Base-by-base conservation (phyloP, 2,329 filamentous ascomycete genomes). In the Pseudogymnoascus sp. region DNA sequence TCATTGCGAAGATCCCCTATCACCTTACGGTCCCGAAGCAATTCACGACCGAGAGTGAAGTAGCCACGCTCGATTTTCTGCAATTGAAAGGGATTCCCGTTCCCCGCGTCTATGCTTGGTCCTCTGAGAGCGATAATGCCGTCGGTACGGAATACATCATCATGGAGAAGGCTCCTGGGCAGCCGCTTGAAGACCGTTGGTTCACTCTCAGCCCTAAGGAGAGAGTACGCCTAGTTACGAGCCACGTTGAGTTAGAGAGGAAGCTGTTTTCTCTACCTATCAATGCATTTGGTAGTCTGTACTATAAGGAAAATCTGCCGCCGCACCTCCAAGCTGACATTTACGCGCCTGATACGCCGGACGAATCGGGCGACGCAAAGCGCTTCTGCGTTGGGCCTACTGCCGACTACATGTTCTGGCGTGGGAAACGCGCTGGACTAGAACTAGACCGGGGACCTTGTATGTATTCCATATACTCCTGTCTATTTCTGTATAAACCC, bases 21-120 rank as follows among this genome's bases (percentile, higher is more conserved):
- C 66, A 60, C 2, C 59, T 63, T 22, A 60, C 66, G 4, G 63
- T 65, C 5, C 53, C 26, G 1, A 50, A 50, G 38, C 61, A 64
- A 46, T 67, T 61, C 33, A 63, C 63, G 1, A 66, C 60, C 1
- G 66, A 65, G 3, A 65, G 63, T 28, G 66, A 67, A 56, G 65
- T 66, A n/a, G 66, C 66, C 5, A 68, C 46, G 19, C 65, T 64
- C 12, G 35, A 65, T n/a, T 66, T 66, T 28, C 64, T 66, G 33
- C 41, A 46, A 26, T 1, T 68, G 73, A 41, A 78, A 74, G n/a
- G 69, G 62, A 12, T 71, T 78, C 76, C 78, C n/a, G 73, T 78
- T 43, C 77, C 76, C n/a, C 71, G 65, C 62, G 73, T 79, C 38
- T 68, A 78, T 6, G 75, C 76, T 61, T 80, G 75, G 75, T 76